phyloP scores from a whole-genome alignment of 176 grass and related monocot genomes.

The Eleusine indica region DNA sequence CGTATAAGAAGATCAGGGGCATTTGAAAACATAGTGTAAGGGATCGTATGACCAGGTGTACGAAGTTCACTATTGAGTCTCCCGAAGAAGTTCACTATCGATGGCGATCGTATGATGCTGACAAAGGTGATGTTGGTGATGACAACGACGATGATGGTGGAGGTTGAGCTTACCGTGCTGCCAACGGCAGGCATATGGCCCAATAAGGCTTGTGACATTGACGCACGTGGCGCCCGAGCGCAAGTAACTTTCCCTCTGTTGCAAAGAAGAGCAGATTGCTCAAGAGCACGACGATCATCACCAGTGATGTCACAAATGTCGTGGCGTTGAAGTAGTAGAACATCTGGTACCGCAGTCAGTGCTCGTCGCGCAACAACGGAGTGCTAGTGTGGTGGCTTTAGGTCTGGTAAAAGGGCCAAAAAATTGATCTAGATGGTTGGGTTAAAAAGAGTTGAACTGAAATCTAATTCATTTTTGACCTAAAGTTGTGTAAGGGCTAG shows the following conservation, averaged over 20 bases:
- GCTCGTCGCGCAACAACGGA: conserved; percentile 25
- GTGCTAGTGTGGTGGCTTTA: neutral
- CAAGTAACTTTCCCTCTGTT: conserved; percentile 25
- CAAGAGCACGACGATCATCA: conserved; percentile 49
- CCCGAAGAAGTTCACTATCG: too few relatives aligned
- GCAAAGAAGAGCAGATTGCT: conserved; percentile 46
- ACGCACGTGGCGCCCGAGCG: conserved; percentile 40
- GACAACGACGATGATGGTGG: conserved; percentile 42
- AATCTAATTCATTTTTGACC: too few relatives aligned
- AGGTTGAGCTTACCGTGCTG: neutral
- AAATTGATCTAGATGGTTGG: too few relatives aligned
- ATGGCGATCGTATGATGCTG: neutral
- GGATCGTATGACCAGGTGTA: too few relatives aligned
- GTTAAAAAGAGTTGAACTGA: too few relatives aligned
- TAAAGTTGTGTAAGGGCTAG: too few relatives aligned
- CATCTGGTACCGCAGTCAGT: neutral
- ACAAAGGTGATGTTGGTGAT: conserved; percentile 13
- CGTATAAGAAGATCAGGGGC: too few relatives aligned
- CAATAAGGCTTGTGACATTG: conserved; percentile 47
- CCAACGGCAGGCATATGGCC: conserved; percentile 53
- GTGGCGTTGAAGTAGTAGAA: conserved; percentile 57
- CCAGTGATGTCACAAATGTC: conserved; percentile 48
- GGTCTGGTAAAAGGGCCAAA: too few relatives aligned
- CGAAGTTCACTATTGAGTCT: too few relatives aligned
- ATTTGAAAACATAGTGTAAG: too few relatives aligned